Conservation (phyloP, 2,329 filamentous ascomycete genomes). For the Colletotrichum brevisporum region DNA sequence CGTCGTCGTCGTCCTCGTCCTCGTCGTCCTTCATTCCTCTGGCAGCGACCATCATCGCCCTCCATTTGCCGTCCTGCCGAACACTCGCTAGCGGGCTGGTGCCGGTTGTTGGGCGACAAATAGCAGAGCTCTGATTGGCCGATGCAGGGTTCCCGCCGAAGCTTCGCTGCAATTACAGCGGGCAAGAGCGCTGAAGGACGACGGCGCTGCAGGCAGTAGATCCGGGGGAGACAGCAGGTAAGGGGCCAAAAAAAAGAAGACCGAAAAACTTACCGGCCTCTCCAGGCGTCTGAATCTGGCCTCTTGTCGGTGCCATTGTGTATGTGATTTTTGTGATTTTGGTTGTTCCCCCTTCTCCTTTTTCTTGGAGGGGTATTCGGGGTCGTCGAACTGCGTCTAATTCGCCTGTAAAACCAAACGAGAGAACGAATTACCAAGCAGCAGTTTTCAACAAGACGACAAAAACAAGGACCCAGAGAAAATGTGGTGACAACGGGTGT, state of each 20-base stretch:
- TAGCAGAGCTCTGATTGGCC: constrained; percentile 41
- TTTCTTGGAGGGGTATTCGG: constrained; percentile 3
- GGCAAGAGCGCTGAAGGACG: constrained; percentile 24
- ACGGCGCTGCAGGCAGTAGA: constrained; percentile 16
- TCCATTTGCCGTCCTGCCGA: neutral
- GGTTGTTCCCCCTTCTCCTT: neutral
- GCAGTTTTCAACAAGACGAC: neutral
- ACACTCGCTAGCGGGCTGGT: constrained; percentile 9
- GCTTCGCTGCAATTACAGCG: constrained; percentile 29
- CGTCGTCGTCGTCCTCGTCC: neutral
- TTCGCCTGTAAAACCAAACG: neutral
- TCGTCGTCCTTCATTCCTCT: constrained; percentile 5
- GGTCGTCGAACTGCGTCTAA: neutral
- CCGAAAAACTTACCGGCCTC: constrained; percentile 70
- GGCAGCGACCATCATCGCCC: neutral
- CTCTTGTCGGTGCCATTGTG: constrained; percentile 42
- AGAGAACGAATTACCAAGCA: neutral
- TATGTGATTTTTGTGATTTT: constrained; percentile 6
- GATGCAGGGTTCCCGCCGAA: neutral
- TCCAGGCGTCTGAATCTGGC: constrained; percentile 70
- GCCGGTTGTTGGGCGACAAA: constrained; percentile 37
- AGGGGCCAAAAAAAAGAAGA: neutral
- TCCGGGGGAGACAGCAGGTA: neutral
- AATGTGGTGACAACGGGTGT: neutral
- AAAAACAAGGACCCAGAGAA: neutral